Base-by-base conservation (phyloP, 2,329 filamentous ascomycete genomes). In the Arthrocladium fulminans region DNA sequence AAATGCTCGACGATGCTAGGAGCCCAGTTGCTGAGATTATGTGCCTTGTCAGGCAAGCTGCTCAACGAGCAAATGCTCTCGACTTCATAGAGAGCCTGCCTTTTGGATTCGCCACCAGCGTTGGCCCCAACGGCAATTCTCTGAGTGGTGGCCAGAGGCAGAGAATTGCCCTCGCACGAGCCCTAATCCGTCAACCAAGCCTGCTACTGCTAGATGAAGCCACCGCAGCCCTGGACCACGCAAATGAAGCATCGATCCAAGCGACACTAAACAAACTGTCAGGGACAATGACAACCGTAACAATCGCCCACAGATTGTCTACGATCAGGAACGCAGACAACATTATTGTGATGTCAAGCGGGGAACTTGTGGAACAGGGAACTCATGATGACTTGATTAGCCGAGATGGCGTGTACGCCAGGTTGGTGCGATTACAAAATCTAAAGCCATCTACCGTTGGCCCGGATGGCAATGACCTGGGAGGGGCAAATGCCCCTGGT, bases 91-190 rank as follows among this genome's bases (percentile, higher is more conserved):
- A 69, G 35, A 65, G 62, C 1, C 70, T 79, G 1, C 73, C 78
- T 41, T 61, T 73, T 56, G 68, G 72, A 30, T 62, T 72, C 35
- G 71, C 67, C 29, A 76, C 75, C 0, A 60, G 69, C 82, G 13
- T 59, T 17, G 61, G 63, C 2, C 84, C 94, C 64, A 80, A 86
- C 52, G 88, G 88, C 5, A 88, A 89, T 59, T 70, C 92, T 44
- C 73, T 94, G 9, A 88, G 84, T 49, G 88, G 88, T 62, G 88
- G 88, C 15, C 88, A 94, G 67, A 90, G 92, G 65, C 89, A 96
- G 66, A 84, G 89, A 54, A 90, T 95, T 59, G 86, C 88, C 4
- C 89, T 95, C 62, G 87, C 88, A 2, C 75, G 86, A 56, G 88
- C 88, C 15, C 78, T 94, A 47, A 84, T 94, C 23, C 87, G 83